Base-by-base conservation (phyloP, 257 asterid species). In the Solanum lycopersicoides region DNA sequence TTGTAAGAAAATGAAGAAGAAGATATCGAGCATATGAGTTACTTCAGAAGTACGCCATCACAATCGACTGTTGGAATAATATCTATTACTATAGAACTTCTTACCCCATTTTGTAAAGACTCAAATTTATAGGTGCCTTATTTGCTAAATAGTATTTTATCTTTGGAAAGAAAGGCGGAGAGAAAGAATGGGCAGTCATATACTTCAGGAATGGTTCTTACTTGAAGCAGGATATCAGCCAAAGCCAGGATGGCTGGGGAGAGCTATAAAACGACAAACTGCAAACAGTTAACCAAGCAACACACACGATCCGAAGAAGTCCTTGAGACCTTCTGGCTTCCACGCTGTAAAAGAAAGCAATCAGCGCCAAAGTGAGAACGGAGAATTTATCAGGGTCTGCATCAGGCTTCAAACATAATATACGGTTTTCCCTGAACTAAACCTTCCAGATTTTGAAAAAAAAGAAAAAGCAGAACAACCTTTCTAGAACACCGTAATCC, bases 151-250 rank as follows among this genome's bases (percentile, higher is more conserved):
- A 47, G n/a, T n/a, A n/a, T n/a, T 47, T 47, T 45, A 47, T 25
- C 7, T 80, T 80, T n/a, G n/a, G 41, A 66, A 47, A 28, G 28
- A 28, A 75, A 79, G 42, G 14, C 15, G 0, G 23, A 42, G 20
- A 80, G 42, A 28, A 5, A 76, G 82, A 45, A 75, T 5, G 14
- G 39, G 65, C 41, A 77, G 41, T 47, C 41, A 30, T 30, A 79
- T 16, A 47, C 84, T 45, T 79, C 42, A 39, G 75, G 87, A 71
- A 34, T 41, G 65, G 63, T 76, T 86, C 98, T 94, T 93, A 97
- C 99, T 92, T 97, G 94, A 97, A 97, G 96, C 95, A 91, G 16
- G 98, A 95, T 18, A 95, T 87, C 84, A 97, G 92, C 99, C 99
- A 97, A 89, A 94, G 91, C 99, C 99, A 97, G 88, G 94, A 87